Evolutionary conservation across 225 moss, liverwort and hornwort genomes (phyloP), one percentile per base, ranked within the genome.

Genomic region (Takakia lepidozioides): DNA sequence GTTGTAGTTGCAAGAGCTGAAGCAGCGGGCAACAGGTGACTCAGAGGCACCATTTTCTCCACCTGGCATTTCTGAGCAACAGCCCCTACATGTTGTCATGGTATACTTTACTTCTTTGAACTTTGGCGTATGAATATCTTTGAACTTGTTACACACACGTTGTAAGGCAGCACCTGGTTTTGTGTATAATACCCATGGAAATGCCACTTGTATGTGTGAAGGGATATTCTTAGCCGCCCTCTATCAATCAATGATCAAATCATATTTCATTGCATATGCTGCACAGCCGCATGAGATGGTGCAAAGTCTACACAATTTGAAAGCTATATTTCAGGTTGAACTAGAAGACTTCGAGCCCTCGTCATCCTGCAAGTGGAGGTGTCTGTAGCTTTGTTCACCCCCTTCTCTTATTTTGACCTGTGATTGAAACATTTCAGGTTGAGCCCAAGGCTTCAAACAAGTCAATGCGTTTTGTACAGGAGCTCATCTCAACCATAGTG

Each of bases 1-100:
- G 4, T 42, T 61, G 58, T 66, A 95, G 98, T 70, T 98, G 58
- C 87, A 91, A 87, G 76, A 83, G 19, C 38, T 98, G 73, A 98
- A 87, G 82, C 91, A 98, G 45, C 82, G 91, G 36, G 91, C 83
- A 52, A 65, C 85, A 55, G 98, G 87, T 18, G 74, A 61, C 38
- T 67, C 75, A 24, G 87, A 87, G 38, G 85, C 87, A 41, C 48
- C 69, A 28, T 57, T 91, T 66, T 69, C 85, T 43, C 72, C 95
- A 23, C 98, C 87, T 20, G 98, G 98, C 58, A 73, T 81, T 58
- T 83, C 87, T 48, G 98, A 98, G 75, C 85, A 91, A 48, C 91
- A 91, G 66, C 98, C 98, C 2, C 65, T 98, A 57, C 98, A 98
- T 66, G 91, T 98, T 27, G 83, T 98, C 17, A 98, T 98, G 98